These are phyloP conservation scores for Apophysomyces trapeziformis DNA, from an alignment of 371 early-diverging fungal genomes.

Conservation along the genomic window DNA sequence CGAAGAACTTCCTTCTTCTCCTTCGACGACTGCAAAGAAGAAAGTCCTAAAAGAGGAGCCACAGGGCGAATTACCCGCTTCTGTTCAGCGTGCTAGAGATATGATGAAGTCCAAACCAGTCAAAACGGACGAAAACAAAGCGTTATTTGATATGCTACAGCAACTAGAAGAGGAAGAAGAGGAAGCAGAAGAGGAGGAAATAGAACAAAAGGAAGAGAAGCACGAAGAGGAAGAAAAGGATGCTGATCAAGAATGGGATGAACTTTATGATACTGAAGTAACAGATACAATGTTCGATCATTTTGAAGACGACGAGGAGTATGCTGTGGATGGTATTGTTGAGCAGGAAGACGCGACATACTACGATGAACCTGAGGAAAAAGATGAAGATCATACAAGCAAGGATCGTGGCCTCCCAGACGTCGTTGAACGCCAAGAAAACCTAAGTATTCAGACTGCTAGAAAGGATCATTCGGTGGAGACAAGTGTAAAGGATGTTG, in stretches of 20 bases:
- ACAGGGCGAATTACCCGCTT: constrained; percentile 3
- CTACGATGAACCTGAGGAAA: constrained; percentile 47
- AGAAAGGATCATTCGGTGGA: not conserved
- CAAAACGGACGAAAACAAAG: constrained; percentile 39
- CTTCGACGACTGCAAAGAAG: constrained; percentile 16
- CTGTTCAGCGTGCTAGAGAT: constrained; percentile 34
- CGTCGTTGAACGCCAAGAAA: constrained; percentile 15
- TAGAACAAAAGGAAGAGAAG: constrained; percentile 32
- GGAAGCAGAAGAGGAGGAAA: constrained; percentile 35
- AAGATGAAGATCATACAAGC: not conserved
- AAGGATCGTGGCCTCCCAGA: too few species aligned
- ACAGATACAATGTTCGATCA: constrained; percentile 50
- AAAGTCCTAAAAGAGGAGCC: not conserved
- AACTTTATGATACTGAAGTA: constrained; percentile 56
- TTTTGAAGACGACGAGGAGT: constrained; percentile 62
- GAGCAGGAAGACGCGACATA: constrained; percentile 62
- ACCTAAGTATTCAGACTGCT: not conserved
- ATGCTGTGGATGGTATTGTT: constrained; percentile 52
- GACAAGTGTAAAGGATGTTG: not conserved
- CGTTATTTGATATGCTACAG: constrained; percentile 54
- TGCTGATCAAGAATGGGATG: constrained; percentile 48
- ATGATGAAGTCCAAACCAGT: constrained; percentile 17
- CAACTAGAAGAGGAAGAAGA: constrained; percentile 63
- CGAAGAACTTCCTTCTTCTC: constrained; percentile 58
- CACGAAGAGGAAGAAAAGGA: constrained; percentile 58